Conservation (phyloP, 2,329 filamentous ascomycete genomes). For the Teratosphaeria zuluensis region DNA sequence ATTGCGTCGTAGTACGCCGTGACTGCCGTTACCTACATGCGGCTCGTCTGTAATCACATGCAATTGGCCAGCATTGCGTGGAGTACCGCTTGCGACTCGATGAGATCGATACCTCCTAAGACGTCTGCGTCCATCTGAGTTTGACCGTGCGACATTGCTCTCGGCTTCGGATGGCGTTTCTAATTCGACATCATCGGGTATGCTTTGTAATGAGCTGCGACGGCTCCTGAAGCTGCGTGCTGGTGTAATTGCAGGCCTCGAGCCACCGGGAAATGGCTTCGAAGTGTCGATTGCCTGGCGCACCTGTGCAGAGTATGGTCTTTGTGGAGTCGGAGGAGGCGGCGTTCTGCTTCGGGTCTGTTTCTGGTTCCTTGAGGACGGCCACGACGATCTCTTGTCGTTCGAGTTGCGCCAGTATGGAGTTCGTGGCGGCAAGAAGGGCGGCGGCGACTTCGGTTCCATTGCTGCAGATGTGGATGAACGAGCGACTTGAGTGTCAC, state of each 20-base stretch:
- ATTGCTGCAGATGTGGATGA: neutral
- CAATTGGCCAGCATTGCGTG: neutral
- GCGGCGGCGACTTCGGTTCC: neutral
- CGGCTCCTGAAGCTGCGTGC: neutral
- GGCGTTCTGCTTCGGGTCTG: neutral
- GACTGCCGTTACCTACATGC: conserved; percentile 11
- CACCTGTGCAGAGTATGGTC: conserved; percentile 1
- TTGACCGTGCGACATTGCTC: neutral
- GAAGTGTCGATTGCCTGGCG: conserved; percentile 3
- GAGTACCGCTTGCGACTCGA: neutral
- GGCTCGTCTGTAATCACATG: neutral
- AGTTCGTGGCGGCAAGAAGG: conserved; percentile 8
- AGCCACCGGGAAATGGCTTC: neutral
- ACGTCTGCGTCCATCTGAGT: neutral
- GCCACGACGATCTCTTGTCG: neutral
- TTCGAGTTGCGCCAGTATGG: conserved; percentile 3
- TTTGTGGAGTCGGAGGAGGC: conserved; percentile 8
- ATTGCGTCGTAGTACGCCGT: conserved; percentile 8
- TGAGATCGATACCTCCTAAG: neutral
- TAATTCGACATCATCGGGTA: conserved; percentile 2
- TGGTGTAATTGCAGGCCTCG: neutral
- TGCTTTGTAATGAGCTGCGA: conserved; percentile 4
- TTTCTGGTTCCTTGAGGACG: neutral
- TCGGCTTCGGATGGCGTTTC: neutral
- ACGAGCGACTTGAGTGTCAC: neutral